Evolutionary conservation across 345 rosid genomes (phyloP).

Genomic region (Linum trigynum): DNA sequence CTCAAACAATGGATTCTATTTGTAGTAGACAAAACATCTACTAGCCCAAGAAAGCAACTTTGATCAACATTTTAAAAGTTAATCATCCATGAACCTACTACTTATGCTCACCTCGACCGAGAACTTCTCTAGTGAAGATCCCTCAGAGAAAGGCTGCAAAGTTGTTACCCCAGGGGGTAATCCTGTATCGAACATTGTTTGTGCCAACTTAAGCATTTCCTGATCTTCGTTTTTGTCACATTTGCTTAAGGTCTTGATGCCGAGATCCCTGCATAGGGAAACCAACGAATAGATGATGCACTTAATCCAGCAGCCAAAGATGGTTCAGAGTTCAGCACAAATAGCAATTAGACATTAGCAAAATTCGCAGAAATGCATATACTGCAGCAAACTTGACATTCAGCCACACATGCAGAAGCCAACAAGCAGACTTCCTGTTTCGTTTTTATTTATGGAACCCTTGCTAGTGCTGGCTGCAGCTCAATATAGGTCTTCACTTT

Average conservation of each 20-base stretch:
- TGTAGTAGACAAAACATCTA: not conserved
- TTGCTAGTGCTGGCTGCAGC: too few relatives aligned
- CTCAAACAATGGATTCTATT: too few relatives aligned
- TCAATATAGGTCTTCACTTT: slow-evolving; percentile 3
- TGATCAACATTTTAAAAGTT: not conserved
- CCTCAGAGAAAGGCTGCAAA: slow-evolving; percentile 84
- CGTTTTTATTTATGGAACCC: not conserved
- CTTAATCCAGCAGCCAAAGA: not conserved
- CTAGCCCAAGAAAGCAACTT: too few relatives aligned
- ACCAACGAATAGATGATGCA: slow-evolving; percentile 2
- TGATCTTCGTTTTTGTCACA: slow-evolving; percentile 45
- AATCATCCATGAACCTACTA: not conserved
- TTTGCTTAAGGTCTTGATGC: slow-evolving; percentile 52
- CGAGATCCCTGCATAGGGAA: slow-evolving; percentile 56
- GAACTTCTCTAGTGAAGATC: slow-evolving; percentile 66
- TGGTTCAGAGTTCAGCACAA: not conserved
- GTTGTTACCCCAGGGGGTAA: slow-evolving; percentile 70
- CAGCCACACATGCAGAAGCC: not conserved
- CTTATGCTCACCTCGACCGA: slow-evolving; percentile 46
- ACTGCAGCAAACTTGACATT: too few relatives aligned
- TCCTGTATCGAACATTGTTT: slow-evolving; percentile 80
- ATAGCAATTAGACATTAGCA: not conserved
- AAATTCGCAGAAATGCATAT: too few relatives aligned
- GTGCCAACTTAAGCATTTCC: slow-evolving; percentile 69
- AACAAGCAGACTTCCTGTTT: not conserved